These are phyloP conservation scores for Aspergillus fructus DNA, from an alignment of 2,329 filamentous ascomycete genomes.

Conservation along the genomic window DNA sequence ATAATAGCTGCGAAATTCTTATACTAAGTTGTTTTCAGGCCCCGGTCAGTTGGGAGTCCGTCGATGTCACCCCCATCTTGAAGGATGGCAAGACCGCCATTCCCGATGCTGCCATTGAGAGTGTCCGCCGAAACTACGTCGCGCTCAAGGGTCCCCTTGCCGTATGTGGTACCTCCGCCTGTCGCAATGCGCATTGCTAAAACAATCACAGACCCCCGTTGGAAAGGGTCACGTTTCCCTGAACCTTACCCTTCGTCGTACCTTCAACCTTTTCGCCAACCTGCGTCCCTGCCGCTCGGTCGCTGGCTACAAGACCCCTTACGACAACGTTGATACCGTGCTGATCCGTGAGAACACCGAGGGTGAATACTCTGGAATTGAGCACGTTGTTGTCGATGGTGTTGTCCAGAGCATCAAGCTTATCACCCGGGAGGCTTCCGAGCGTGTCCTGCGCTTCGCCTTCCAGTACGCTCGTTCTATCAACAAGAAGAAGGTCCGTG, in stretches of 20 bases:
- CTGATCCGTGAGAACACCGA: slow-evolving; percentile 99
- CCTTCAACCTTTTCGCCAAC: slow-evolving; percentile 99
- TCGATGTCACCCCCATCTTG: slow-evolving; percentile 90
- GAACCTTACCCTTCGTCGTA: slow-evolving; percentile 96
- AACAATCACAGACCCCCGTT: slow-evolving; percentile 69
- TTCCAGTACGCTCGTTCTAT: slow-evolving; percentile 97
- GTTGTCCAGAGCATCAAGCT: slow-evolving; percentile 99
- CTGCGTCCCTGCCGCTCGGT: slow-evolving; percentile 96
- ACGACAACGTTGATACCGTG: slow-evolving; percentile 94
- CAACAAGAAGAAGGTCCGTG: slow-evolving; percentile 93
- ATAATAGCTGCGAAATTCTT: slow-evolving; percentile 1
- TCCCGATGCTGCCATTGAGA: slow-evolving; percentile 86
- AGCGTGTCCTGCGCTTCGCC: slow-evolving; percentile 93
- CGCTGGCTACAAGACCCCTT: slow-evolving; percentile 96
- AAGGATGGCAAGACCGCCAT: slow-evolving; percentile 97
- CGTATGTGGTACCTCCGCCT: slow-evolving; percentile 53
- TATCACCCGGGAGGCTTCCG: slow-evolving; percentile 90
- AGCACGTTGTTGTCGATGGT: slow-evolving; percentile 96
- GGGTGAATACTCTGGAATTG: slow-evolving; percentile 98
- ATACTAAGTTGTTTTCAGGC: slow-evolving; percentile 55
- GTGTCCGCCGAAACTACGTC: slow-evolving; percentile 92
- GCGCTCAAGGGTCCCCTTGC: slow-evolving; percentile 97
- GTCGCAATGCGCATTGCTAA: slow-evolving; percentile 25
- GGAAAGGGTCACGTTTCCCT: slow-evolving; percentile 99
- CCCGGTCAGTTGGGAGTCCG: slow-evolving; percentile 93